These are phyloP conservation scores for Gomphus bonarii DNA, from an alignment of 1,284 basidiomycete genomes.

Conservation along the genomic window DNA sequence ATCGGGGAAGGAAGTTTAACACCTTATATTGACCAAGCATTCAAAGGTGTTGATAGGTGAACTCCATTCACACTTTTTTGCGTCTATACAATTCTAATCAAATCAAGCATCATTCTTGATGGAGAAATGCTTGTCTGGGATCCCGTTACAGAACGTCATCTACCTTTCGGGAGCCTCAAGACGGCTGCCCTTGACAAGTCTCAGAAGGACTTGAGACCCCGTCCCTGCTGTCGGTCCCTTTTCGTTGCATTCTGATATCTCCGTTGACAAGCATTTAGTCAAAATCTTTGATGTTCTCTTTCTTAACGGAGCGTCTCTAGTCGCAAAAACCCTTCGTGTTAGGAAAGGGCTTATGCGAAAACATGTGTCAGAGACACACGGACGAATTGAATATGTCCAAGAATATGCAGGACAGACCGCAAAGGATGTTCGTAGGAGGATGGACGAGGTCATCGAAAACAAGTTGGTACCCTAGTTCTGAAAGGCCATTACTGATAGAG, in stretches of 20 bases:
- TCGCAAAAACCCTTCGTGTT: slow-evolving; percentile 50
- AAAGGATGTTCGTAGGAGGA: slow-evolving; percentile 66
- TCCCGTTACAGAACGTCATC: slow-evolving; percentile 71
- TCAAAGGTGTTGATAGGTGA: slow-evolving; percentile 68
- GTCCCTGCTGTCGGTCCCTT: slow-evolving; percentile 74
- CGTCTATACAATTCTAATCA: slow-evolving; percentile 9
- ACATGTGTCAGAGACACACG: slow-evolving; percentile 55
- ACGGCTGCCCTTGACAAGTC: slow-evolving; percentile 75
- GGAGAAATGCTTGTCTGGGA: slow-evolving; percentile 98
- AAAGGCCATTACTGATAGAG: not conserved
- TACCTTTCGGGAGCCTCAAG: slow-evolving; percentile 88
- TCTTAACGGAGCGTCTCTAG: slow-evolving; percentile 65
- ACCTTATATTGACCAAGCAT: slow-evolving; percentile 67
- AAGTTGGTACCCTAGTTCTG: slow-evolving; percentile 22
- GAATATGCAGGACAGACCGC: slow-evolving; percentile 67
- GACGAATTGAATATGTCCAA: slow-evolving; percentile 68
- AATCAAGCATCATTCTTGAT: slow-evolving; percentile 74
- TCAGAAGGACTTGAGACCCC: slow-evolving; percentile 59
- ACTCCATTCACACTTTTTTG: not conserved
- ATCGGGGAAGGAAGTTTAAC: slow-evolving; percentile 77
- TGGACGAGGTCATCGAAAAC: slow-evolving; percentile 73
- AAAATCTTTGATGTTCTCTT: slow-evolving; percentile 91
- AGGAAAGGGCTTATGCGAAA: slow-evolving; percentile 60
- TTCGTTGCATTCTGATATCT: not conserved
- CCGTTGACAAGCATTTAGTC: slow-evolving; percentile 37